These are phyloP conservation scores for Aspergillus sp. DNA, from an alignment of 2,329 filamentous ascomycete genomes.

Conservation along the genomic window DNA sequence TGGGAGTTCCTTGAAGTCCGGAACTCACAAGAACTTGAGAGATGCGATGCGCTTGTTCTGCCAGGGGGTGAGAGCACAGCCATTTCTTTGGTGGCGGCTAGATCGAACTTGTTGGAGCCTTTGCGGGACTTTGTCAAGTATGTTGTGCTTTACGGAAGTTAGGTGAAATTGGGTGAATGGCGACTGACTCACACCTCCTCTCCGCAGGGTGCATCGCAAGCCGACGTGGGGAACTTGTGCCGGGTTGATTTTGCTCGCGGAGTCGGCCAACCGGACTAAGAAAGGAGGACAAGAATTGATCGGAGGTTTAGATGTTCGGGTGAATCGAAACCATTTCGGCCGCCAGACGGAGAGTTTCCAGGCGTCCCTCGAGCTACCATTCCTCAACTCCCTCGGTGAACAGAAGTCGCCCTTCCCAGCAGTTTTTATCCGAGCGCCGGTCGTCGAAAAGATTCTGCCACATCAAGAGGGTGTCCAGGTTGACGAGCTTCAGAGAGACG, in stretches of 20 bases:
- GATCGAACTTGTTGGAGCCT: conserved; percentile 79
- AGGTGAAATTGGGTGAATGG: conserved; percentile 6
- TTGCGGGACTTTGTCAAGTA: conserved; percentile 89
- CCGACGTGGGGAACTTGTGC: conserved; percentile 97
- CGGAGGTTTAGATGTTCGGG: conserved; percentile 83
- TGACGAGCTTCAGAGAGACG: conserved; percentile 48
- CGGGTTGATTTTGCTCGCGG: conserved; percentile 84
- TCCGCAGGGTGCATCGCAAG: conserved; percentile 65
- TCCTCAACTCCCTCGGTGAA: conserved; percentile 49
- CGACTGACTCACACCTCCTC: conserved; percentile 18
- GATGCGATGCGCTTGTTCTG: conserved; percentile 81
- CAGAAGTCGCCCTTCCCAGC: conserved; percentile 63
- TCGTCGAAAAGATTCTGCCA: conserved; percentile 78
- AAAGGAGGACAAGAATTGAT: conserved; percentile 90
- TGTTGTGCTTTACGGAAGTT: conserved; percentile 32
- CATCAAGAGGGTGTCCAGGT: conserved; percentile 51
- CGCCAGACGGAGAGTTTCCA: conserved; percentile 91
- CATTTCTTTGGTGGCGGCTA: conserved; percentile 81
- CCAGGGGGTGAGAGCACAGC: conserved; percentile 95
- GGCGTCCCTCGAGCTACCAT: conserved; percentile 69
- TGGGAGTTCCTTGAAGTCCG: conserved; percentile 78
- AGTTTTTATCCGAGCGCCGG: conserved; percentile 91
- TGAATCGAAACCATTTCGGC: conserved; percentile 93
- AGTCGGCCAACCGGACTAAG: conserved; percentile 84
- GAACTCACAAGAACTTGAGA: conserved; percentile 66